A percentile compares a stretch with the other conserved stretches of the same genome.
phyloP scores from a whole-genome alignment of 2,329 filamentous ascomycete genomes.

The Fusarium bulbicola region DNA sequence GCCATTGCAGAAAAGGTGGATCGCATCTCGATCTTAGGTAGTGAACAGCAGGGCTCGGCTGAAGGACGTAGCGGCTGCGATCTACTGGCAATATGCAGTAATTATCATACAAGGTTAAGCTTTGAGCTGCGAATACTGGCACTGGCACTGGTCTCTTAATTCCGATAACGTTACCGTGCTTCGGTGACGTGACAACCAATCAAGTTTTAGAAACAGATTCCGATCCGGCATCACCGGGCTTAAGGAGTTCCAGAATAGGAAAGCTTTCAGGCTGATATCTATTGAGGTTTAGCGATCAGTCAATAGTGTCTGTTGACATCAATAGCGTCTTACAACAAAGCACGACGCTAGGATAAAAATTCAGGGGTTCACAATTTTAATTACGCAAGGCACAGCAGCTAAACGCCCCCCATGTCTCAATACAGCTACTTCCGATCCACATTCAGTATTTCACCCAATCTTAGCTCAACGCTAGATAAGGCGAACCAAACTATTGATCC shows the following conservation, averaged over 20 bases:
- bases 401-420: not conserved
- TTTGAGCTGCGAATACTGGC: accelerated
- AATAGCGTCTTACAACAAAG: not conserved
- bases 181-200: not conserved
- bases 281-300: not conserved
- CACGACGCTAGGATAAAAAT: not conserved
- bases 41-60: too few species aligned
- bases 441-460: not conserved
- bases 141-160: not conserved
- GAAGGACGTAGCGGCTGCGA: too few species aligned
- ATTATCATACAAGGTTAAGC: not conserved
- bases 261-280: not conserved
- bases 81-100: too few species aligned
- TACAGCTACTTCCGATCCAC: not conserved
- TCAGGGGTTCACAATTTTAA: not conserved
- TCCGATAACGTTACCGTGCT: not conserved
- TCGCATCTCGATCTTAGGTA: too few species aligned
- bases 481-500: not conserved
- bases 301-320: not conserved
- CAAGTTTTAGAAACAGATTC: accelerated
- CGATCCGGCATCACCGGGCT: not conserved
- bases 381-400: not conserved
- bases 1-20: too few species aligned
- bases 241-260: not conserved
- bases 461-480: not conserved